Conservation (phyloP, 129 eudicot species). For the Artemisia argyi region DNA sequence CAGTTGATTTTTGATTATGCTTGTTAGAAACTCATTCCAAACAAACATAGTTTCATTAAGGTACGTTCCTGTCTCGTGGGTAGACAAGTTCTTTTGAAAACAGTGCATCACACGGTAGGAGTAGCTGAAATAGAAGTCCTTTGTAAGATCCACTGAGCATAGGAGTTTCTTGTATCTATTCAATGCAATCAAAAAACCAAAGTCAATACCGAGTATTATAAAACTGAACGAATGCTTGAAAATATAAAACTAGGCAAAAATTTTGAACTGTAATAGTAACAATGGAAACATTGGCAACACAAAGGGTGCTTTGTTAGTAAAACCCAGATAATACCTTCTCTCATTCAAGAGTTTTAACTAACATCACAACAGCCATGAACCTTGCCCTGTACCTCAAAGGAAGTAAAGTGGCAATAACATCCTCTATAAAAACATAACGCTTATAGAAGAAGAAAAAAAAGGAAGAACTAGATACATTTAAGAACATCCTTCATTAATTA, state of each 20-base stretch:
- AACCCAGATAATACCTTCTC: conserved; percentile 56
- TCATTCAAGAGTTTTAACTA: conserved; percentile 52
- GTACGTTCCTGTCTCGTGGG: conserved; percentile 40
- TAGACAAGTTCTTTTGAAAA: conserved; percentile 76
- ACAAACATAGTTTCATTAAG: conserved; percentile 87
- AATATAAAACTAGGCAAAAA: neutral
- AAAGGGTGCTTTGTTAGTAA: conserved; percentile 21
- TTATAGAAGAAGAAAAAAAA: conserved; percentile 32
- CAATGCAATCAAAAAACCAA: conserved; percentile 36
- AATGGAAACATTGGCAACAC: conserved; percentile 21
- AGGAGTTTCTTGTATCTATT: conserved; percentile 94
- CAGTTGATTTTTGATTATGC: conserved; percentile 70
- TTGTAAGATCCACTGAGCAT: conserved; percentile 85
- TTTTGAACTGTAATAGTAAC: conserved; percentile 1
- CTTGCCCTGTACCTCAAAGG: conserved; percentile 1
- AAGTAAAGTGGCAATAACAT: conserved; percentile 13
- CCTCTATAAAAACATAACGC: conserved; percentile 22
- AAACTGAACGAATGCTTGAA: neutral
- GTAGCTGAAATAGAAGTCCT: conserved; percentile 98
- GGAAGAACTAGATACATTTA: conserved; percentile 14
- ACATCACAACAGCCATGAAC: conserved; percentile 52
- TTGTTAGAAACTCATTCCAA: conserved; percentile 91
- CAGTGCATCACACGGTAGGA: conserved; percentile 85
- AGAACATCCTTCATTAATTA: neutral
- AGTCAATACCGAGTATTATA: conserved; percentile 35